Evolutionary conservation across 177 flowering plant genomes (phyloP).

Genomic region (Vitis hybrid): DNA sequence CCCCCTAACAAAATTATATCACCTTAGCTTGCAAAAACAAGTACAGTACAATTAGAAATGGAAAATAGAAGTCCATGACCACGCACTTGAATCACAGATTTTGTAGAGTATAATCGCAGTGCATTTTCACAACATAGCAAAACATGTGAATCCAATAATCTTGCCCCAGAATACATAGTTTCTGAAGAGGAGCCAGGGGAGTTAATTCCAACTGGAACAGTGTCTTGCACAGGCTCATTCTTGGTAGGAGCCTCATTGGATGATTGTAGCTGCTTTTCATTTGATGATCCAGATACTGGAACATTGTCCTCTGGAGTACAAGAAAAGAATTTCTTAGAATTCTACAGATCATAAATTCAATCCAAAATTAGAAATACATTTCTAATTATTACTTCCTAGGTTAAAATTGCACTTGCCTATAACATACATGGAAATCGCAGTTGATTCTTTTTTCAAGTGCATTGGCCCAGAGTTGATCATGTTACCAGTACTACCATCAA

Average conservation of each 20-base stretch:
- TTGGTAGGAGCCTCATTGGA: constrained; percentile 19
- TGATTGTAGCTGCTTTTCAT: constrained; percentile 29
- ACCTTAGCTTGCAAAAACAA: constrained; percentile 16
- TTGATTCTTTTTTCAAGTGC: constrained; percentile 45
- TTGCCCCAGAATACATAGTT: constrained; percentile 23
- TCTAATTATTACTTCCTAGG: background rate
- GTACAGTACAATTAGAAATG: background rate
- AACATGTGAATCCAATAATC: constrained; percentile 39
- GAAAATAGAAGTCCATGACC: constrained; percentile 3
- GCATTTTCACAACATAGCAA: constrained; percentile 72
- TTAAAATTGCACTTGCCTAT: constrained; percentile 59
- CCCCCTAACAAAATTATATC: constrained; percentile 48
- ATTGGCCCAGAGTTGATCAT: constrained; percentile 38
- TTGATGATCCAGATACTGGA: constrained; percentile 21
- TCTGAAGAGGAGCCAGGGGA: constrained; percentile 31
- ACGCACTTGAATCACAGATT: constrained; percentile 67
- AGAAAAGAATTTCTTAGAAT: constrained; percentile 14
- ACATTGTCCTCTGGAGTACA: constrained; percentile 37
- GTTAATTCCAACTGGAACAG: constrained; percentile 17
- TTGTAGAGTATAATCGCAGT: constrained; percentile 47
- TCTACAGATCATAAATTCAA: background rate
- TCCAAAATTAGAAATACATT: background rate
- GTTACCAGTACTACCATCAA: constrained; percentile 51
- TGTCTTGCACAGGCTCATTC: constrained; percentile 25
- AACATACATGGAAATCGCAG: constrained; percentile 68